phyloP scores from a whole-genome alignment of 441 rosid species.

The Erodium trifolium region DNA sequence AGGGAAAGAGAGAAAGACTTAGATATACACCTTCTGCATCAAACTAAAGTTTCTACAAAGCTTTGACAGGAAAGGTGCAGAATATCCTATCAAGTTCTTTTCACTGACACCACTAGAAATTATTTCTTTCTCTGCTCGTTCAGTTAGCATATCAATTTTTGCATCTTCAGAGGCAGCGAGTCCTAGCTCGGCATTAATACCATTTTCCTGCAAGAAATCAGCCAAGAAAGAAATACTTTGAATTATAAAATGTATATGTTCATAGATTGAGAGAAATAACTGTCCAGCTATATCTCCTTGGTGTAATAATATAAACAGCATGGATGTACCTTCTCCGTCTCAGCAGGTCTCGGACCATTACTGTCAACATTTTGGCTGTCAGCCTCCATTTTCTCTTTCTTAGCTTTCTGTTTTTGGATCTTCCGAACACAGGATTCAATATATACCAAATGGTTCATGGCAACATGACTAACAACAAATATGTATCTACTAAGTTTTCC shows the following conservation, averaged over 20 bases:
- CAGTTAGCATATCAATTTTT: conserved; percentile 69
- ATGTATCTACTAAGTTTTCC: conserved; percentile 75
- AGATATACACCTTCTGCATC: conserved; percentile 61
- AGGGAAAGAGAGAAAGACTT: conserved; percentile 7
- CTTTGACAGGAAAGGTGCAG: conserved; percentile 79
- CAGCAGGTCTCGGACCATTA: conserved; percentile 16
- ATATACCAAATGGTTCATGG: conserved; percentile 92
- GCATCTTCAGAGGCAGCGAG: conserved; percentile 95
- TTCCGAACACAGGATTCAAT: conserved; percentile 80
- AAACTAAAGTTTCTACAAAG: conserved; percentile 79
- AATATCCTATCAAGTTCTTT: conserved; percentile 72
- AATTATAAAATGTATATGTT: conserved; percentile 13
- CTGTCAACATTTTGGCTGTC: conserved; percentile 30
- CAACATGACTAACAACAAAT: conserved; percentile 75
- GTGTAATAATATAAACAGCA: conserved; percentile 1
- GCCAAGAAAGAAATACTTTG: conserved; percentile 11
- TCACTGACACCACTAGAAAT: conserved; percentile 52
- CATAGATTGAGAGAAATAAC: conserved; percentile 11
- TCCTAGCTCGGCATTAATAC: conserved; percentile 90
- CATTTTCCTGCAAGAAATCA: conserved; percentile 45
- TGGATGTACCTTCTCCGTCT: conserved; percentile 43
- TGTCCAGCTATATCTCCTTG: background rate
- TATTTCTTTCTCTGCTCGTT: conserved; percentile 87
- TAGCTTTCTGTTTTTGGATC: conserved; percentile 72
- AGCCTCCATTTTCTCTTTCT: conserved; percentile 37